Percentiles rank a stretch among this genome's conserved stretches.
These are phyloP conservation scores for Phylloporus sp. DNA, from an alignment of 1,284 basidiomycete genomes.

Conservation along the genomic window DNA sequence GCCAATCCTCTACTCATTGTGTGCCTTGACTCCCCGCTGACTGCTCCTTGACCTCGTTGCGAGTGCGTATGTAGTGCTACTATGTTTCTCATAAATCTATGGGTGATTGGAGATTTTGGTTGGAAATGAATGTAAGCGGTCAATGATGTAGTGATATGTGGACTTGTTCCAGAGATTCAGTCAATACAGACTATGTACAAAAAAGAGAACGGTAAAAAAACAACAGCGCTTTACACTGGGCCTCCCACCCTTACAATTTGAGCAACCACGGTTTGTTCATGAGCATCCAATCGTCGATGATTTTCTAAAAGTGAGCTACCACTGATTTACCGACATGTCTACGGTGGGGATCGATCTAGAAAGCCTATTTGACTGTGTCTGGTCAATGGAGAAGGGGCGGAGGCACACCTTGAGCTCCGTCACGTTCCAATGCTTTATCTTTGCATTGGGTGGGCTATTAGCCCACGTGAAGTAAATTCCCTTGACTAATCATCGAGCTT, in stretches of 20 bases:
- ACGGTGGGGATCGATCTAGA: conserved; percentile 84
- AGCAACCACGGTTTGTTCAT: conserved; percentile 79
- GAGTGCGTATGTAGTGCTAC: not conserved
- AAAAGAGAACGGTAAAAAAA: too few species aligned
- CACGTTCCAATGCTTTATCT: conserved; percentile 97
- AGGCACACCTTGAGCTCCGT: conserved; percentile 80
- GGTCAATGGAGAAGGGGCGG: not conserved
- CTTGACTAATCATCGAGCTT: conserved; percentile 65
- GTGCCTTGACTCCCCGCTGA: not conserved
- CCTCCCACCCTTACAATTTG: conserved; percentile 32
- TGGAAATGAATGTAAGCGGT: too few species aligned
- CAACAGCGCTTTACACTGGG: too few species aligned
- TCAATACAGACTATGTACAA: too few species aligned
- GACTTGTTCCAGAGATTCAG: too few species aligned
- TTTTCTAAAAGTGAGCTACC: conserved; percentile 60
- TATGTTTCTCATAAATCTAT: not conserved
- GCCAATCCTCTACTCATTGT: not conserved
- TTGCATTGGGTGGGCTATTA: conserved; percentile 87
- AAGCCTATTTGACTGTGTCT: not conserved
- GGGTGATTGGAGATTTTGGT: not conserved
- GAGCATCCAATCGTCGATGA: conserved; percentile 77
- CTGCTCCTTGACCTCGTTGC: not conserved
- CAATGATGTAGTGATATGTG: too few species aligned
- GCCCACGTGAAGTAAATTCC: conserved; percentile 93
- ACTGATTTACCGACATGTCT: conserved; percentile 96